Evolutionary conservation across 768 basidiomycete species (phyloP), one percentile per base, ranked within the genome.

Genomic region (Harrya chromipes): DNA sequence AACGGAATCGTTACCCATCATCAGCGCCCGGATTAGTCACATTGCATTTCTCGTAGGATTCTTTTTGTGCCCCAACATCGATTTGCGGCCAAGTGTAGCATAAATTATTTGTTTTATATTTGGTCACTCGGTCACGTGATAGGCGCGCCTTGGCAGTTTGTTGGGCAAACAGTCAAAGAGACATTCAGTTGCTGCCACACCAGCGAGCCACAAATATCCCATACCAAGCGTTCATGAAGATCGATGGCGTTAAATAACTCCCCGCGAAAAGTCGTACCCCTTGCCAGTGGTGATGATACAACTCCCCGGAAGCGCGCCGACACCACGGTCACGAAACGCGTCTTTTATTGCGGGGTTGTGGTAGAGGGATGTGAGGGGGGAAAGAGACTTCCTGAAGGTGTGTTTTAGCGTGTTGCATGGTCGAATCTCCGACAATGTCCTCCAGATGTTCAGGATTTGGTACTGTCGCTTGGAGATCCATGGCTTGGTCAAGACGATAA

Each of bases 291-390:
- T 38, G 82, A 87, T 53, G 83, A 82, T 57, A 61, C 73, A 23
- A 73, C 75, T 23, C 69, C 75, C 36, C 74, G 76, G 39, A 72
- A 58, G 43, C 54, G 78, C 36, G 67, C 69, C 16, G 64, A 60
- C 10, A 61, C 70, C 27, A 66, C 71, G 43, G 58, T 81, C 54
- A 94, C 87, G 6, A 85, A 79, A 65, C 86, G 93, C 63, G 88
- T 85, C 21, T 95, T 94, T 68, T 87, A 87, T 64, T 90, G 88
- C 62, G 90, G 89, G 38, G 88, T 95, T 17, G 89, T 95, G 13
- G 85, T 95, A 26, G 92, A 97, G 70, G 84, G 83, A 44, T 83
- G 86, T 34, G 85, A 86, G 55, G 77, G 80, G 55, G 87, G 85
- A 6, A 79, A 74, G 57, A 76, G 81, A 50, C 76, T 89, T 43